Base-by-base conservation (phyloP, 768 basidiomycete genomes). In the Boletus eberwhitei region DNA sequence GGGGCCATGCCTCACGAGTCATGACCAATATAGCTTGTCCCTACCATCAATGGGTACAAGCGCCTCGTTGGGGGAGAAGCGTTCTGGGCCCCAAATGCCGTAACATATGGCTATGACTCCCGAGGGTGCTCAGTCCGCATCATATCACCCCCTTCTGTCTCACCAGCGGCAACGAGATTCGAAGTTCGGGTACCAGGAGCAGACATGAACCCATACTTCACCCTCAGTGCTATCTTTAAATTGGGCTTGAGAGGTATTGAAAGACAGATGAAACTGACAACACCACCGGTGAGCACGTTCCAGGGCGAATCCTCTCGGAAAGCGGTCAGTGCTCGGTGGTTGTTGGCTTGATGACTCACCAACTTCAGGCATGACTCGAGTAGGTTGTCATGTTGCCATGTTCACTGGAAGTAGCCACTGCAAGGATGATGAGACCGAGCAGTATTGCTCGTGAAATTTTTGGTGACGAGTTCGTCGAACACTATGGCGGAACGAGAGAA, bases 11-110 rank as follows among this genome's bases (percentile, higher is more conserved):
- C 29, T 39, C 31, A n/a, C n/a, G n/a, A n/a, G n/a, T n/a, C n/a
- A 65, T 31, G 45, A 43, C 26, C 34, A 13, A 26, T 39, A 14
- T 47, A 91, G 89, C 70, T 91, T 24, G 89, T 91, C 16, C 93
- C 92, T 1, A 96, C 90, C 1, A 87, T 97, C 73, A 96, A 96
- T 64, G 94, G 96, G 8, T 99, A 99, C 77, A 99, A 98, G 68
- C 91, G 97, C 16, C 83, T 99, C 8, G 87, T 92, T 19, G 94
- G 90, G 19, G 94, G 94, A 13, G 93, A 94, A 68, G 87, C 88
- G 5, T 94, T 89, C 77, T 97, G 92, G 91, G 93, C 93, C 6
- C 93, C 93, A 0, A 95, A 93, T 62, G 85, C 92, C 4, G 81
- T 92, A 17, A 95, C 94, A 4, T 98, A 94, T 69, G 96, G 95